phyloP scores from a whole-genome alignment of 2,329 filamentous ascomycete species.

The Grosmannia serpens region DNA sequence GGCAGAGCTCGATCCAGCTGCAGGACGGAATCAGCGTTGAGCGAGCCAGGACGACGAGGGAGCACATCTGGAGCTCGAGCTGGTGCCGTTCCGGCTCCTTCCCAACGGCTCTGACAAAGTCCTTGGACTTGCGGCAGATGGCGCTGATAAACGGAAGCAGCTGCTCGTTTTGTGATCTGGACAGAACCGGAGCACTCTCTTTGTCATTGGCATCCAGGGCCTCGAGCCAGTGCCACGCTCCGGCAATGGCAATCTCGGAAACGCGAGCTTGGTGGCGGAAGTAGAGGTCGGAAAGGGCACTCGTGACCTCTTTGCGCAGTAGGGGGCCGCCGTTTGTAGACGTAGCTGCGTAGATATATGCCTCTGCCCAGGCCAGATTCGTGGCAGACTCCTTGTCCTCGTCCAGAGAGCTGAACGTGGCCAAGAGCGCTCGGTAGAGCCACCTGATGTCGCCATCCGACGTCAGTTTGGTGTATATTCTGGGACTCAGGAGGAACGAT shows the following conservation, averaged over 20 bases:
- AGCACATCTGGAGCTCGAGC: slow-evolving; percentile 61
- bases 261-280: slow-evolving; percentile 43
- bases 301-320: slow-evolving; percentile 51
- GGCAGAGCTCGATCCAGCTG: slow-evolving; percentile 82
- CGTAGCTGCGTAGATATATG: slow-evolving; percentile 68
- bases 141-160: slow-evolving; percentile 51
- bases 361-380: slow-evolving; percentile 69
- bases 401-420: slow-evolving; percentile 43
- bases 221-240: slow-evolving; percentile 71
- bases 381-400: slow-evolving; percentile 35
- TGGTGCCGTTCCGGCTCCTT: slow-evolving; percentile 31
- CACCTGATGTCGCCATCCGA: slow-evolving; percentile 67
- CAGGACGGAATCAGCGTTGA: slow-evolving; percentile 64
- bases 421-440: slow-evolving; percentile 59
- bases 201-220: slow-evolving; percentile 60
- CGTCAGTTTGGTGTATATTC: slow-evolving; percentile 71
- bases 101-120: slow-evolving; percentile 28
- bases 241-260: slow-evolving; percentile 53
- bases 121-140: slow-evolving; percentile 50
- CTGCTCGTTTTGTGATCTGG: slow-evolving; percentile 53
- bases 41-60: slow-evolving; percentile 66
- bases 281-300: slow-evolving; percentile 55
- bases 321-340: slow-evolving; percentile 48
- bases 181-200: slow-evolving; percentile 56
- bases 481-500: slow-evolving; percentile 75